phyloP scores from a whole-genome alignment of 2,329 filamentous ascomycete species.

The Fusarium zealandicum region DNA sequence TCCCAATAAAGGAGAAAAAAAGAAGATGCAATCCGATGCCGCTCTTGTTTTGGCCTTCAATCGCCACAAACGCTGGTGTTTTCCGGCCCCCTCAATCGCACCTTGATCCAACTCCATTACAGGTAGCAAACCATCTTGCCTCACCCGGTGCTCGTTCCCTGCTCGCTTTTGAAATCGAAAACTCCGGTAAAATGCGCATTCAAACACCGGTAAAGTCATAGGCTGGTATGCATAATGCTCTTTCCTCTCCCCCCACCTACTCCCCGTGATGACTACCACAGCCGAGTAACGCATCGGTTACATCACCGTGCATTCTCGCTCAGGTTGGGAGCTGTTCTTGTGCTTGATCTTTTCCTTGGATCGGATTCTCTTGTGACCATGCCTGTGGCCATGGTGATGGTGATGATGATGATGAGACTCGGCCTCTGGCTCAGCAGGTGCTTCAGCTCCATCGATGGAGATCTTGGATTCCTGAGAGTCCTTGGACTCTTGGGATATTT shows the following conservation, averaged over 20 bases:
- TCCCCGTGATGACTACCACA: background rate
- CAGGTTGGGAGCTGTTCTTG: slow-evolving; percentile 49
- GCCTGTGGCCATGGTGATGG: slow-evolving; percentile 41
- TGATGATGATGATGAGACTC: slow-evolving; percentile 29
- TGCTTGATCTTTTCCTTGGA: slow-evolving; percentile 51
- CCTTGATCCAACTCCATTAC: slow-evolving; percentile 17
- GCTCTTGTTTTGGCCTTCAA: background rate
- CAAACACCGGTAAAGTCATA: slow-evolving; percentile 12
- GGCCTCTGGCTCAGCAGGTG: slow-evolving; percentile 31
- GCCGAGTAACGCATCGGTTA: slow-evolving; percentile 34
- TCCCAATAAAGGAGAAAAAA: too few relatives aligned
- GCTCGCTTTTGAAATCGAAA: slow-evolving; percentile 11
- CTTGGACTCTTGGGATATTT: slow-evolving; percentile 32
- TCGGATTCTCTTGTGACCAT: slow-evolving; percentile 48
- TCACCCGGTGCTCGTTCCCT: background rate
- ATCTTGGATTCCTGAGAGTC: slow-evolving; percentile 22
- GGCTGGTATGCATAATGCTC: background rate
- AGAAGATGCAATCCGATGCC: background rate
- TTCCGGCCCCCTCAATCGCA: background rate
- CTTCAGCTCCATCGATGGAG: slow-evolving; percentile 30
- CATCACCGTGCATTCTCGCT: slow-evolving; percentile 60
- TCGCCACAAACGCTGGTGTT: background rate
- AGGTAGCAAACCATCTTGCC: background rate
- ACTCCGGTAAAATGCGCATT: slow-evolving; percentile 28
- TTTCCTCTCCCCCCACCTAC: background rate